A percentile compares a stretch with the other conserved stretches of the same genome.
phyloP scores from a whole-genome alignment of 108 stramenopile genomes.

The Heterococcus sp. region DNA sequence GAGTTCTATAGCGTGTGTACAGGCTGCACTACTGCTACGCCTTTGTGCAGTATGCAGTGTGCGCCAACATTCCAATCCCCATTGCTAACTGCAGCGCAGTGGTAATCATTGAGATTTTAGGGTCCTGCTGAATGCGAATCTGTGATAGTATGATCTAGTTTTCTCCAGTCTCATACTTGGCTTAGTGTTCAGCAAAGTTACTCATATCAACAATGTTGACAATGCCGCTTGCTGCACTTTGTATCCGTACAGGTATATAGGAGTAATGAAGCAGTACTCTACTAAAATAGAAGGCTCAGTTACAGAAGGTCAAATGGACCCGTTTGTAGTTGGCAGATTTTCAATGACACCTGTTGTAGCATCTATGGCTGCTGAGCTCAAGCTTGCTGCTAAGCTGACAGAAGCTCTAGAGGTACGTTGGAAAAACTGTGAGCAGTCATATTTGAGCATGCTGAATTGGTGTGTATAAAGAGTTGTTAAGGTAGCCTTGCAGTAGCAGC shows the following conservation, averaged over 20 bases:
- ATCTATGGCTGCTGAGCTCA: slow-evolving; percentile 34
- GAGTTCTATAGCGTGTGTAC: too few species aligned
- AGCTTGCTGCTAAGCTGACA: too few species aligned
- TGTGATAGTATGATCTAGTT: neutral
- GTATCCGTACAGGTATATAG: slow-evolving; percentile 15
- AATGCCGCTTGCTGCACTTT: too few species aligned
- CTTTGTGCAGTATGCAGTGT: too few species aligned
- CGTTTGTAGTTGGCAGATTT: slow-evolving; percentile 29
- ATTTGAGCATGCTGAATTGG: too few species aligned
- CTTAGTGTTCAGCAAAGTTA: neutral
- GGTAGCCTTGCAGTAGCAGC: too few species aligned
- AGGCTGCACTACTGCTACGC: too few species aligned
- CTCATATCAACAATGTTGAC: neutral
- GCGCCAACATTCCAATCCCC: neutral
- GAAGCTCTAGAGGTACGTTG: too few species aligned
- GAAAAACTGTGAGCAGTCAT: too few species aligned
- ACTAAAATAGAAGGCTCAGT: slow-evolving; percentile 16
- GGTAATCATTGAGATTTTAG: neutral
- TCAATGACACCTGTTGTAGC: slow-evolving; percentile 36
- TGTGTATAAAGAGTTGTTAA: too few species aligned
- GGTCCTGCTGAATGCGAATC: neutral
- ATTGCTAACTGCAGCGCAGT: neutral
- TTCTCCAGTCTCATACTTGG: neutral
- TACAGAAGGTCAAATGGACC: slow-evolving; percentile 46
- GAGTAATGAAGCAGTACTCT: slow-evolving; percentile 32